Percentiles rank a stretch among this genome's conserved stretches.
These are phyloP conservation scores for Phlebiopsis gigantea DNA, from an alignment of 768 basidiomycete species.

Conservation along the genomic window DNA sequence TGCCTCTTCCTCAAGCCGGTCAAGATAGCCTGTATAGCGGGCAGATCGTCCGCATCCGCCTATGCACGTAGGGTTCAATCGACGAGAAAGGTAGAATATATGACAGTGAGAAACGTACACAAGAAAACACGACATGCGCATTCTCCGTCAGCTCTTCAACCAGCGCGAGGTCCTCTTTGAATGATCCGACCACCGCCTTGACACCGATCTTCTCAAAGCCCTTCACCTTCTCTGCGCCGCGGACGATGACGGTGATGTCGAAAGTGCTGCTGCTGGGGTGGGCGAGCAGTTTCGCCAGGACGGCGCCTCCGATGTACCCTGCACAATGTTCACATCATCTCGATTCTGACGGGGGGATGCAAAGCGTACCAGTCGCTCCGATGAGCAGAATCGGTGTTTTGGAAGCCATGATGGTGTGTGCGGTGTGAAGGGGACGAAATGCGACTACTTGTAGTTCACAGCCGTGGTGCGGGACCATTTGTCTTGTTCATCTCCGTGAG, in stretches of 20 bases:
- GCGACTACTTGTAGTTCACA: too few relatives aligned
- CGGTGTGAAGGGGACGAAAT: too few relatives aligned
- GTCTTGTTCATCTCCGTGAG: too few relatives aligned
- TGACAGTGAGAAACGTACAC: constrained; percentile 5
- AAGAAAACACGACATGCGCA: constrained; percentile 33
- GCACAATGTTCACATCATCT: background rate
- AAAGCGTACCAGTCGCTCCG: constrained; percentile 8
- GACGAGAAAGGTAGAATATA: background rate
- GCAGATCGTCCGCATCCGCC: constrained; percentile 43
- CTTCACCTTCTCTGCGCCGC: constrained; percentile 34
- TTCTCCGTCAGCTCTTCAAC: constrained; percentile 35
- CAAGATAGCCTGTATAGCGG: constrained; percentile 40
- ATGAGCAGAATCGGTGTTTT: constrained; percentile 9
- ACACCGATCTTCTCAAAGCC: constrained; percentile 18
- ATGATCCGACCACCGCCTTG: constrained; percentile 17
- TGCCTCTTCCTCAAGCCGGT: constrained; percentile 45
- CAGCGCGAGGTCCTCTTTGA: constrained; percentile 28
- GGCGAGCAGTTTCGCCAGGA: constrained; percentile 40
- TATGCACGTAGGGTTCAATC: constrained; percentile 9
- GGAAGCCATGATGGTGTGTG: background rate
- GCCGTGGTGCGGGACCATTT: too few relatives aligned
- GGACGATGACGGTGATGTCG: constrained; percentile 41
- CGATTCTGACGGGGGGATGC: too few relatives aligned
- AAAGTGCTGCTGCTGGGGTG: constrained; percentile 38
- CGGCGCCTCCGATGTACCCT: constrained; percentile 57